Evolutionary conservation across 1,284 basidiomycete genomes (phyloP).

Genomic region (Xerocomus nothofagi): DNA sequence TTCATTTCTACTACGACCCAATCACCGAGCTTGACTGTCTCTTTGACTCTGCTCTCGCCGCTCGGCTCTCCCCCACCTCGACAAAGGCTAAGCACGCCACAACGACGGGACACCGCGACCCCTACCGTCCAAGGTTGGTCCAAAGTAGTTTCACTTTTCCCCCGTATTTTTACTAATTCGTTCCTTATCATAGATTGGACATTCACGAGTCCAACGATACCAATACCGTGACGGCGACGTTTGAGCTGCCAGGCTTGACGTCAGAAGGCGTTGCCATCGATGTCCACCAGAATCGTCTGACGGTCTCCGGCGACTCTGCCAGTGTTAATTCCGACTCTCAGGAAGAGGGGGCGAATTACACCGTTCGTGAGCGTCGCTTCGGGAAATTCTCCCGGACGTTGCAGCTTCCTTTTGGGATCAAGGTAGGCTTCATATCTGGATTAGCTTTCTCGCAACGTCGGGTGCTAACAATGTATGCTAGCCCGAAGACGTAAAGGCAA

Average conservation of each 20-base stretch:
- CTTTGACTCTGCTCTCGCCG: constrained; percentile 7
- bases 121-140: not conserved
- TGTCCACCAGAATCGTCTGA: constrained; percentile 39
- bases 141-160: too few species aligned
- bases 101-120: too few species aligned
- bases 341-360: constrained; percentile 36
- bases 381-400: constrained; percentile 30
- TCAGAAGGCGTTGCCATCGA: constrained; percentile 43
- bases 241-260: constrained; percentile 47
- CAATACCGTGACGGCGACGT: constrained; percentile 40
- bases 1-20: constrained; percentile 12
- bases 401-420: constrained; percentile 38
- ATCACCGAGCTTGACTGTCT: constrained; percentile 6
- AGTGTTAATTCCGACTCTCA: constrained; percentile 24
- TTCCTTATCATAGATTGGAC: constrained; percentile 33
- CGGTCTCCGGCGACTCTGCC: constrained; percentile 38
- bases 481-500: constrained; percentile 18
- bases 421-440: constrained; percentile 21
- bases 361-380: constrained; percentile 38
- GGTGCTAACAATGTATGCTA: not conserved
- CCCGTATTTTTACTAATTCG: not conserved
- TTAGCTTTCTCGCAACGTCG: too few species aligned
- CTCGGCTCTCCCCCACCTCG: not conserved
- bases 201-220: constrained; percentile 35
- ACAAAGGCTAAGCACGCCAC: not conserved